Conservation (phyloP, 192 early-diverging fungal genomes). For the Coemansia sp. region DNA sequence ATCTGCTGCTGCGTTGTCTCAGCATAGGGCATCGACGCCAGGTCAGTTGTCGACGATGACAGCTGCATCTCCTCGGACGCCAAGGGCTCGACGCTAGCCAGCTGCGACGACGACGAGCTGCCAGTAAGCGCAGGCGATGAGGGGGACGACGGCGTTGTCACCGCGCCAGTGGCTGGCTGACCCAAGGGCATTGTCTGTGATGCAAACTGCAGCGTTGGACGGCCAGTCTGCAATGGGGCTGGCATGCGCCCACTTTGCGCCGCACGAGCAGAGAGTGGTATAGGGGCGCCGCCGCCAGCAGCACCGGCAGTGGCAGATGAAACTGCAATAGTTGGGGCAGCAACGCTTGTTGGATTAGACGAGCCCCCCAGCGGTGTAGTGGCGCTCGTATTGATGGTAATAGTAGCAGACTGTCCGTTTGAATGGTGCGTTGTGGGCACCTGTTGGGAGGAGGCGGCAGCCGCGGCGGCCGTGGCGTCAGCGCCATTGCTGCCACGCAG, state of each 20-base stretch:
- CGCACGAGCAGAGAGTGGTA: conserved; percentile 20
- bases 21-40: conserved; percentile 32
- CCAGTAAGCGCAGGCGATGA: conserved; percentile 2
- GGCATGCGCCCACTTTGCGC: conserved; percentile 35
- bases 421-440: background rate
- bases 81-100: conserved; percentile 7
- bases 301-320: background rate
- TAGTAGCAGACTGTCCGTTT: conserved; percentile 11
- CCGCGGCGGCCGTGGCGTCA: background rate
- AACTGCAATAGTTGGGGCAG: background rate
- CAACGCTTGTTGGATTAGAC: conserved; percentile 1
- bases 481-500: conserved; percentile 1
- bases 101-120: conserved; percentile 5
- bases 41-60: conserved; percentile 23
- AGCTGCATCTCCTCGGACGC: conserved; percentile 23
- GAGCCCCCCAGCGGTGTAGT: conserved; percentile 7
- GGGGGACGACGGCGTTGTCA: conserved; percentile 26
- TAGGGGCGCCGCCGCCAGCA: conserved; percentile 15
- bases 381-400: conserved; percentile 8
- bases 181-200: conserved; percentile 1
- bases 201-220: conserved; percentile 6
- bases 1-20: conserved; percentile 2
- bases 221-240: conserved; percentile 19
- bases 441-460: conserved; percentile 7
- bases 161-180: conserved; percentile 16